Conservation (phyloP, 2,329 filamentous ascomycete species). For the Exophiala phaeomuriformis region DNA sequence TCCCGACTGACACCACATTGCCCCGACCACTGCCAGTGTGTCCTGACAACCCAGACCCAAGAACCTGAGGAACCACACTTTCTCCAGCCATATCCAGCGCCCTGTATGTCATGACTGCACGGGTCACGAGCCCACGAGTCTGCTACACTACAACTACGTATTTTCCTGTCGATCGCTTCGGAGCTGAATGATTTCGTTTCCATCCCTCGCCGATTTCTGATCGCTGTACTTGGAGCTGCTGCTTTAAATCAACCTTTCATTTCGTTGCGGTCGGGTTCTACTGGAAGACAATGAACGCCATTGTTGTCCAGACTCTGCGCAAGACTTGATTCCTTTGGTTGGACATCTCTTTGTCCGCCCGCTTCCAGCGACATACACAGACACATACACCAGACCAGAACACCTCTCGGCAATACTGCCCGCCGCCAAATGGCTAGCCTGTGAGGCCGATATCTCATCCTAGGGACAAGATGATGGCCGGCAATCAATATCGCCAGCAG, state of each 20-base stretch:
- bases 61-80: neutral
- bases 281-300: neutral
- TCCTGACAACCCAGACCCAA: neutral
- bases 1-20: neutral
- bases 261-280: neutral
- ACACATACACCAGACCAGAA: no score
- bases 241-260: neutral
- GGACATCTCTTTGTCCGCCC: neutral
- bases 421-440: no score
- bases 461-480: conserved; percentile 8
- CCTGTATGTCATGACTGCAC: neutral
- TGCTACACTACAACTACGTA: neutral
- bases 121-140: neutral
- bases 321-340: neutral
- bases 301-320: neutral
- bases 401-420: no score
- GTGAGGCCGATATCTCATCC: neutral
- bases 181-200: neutral
- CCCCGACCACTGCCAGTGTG: no score
- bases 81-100: neutral
- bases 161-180: neutral
- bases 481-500: conserved; percentile 20
- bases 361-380: neutral
- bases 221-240: neutral
- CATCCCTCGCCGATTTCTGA: neutral